phyloP scores from a whole-genome alignment of 257 asterid species.

The Primulina huaijiensis region DNA sequence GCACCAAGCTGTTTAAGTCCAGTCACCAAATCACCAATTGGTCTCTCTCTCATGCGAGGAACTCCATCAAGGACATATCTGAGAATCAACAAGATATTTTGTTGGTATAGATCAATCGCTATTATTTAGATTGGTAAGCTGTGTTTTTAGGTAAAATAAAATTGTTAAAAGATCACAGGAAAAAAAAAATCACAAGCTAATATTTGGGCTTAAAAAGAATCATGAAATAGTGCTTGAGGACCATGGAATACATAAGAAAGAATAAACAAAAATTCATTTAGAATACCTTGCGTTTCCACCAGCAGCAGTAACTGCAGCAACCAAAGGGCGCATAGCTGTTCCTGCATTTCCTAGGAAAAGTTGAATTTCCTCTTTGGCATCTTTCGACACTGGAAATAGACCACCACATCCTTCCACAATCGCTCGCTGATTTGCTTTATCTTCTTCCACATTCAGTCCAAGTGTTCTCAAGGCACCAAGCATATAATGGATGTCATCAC shows the following conservation, averaged over 20 bases:
- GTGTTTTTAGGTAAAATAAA: background rate
- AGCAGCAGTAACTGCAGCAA: slow-evolving; percentile 94
- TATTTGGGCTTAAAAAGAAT: slow-evolving; percentile 7
- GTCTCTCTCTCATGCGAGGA: slow-evolving; percentile 99
- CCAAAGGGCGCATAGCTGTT: slow-evolving; percentile 97
- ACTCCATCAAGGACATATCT: slow-evolving; percentile 97
- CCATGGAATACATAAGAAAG: background rate
- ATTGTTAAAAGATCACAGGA: background rate
- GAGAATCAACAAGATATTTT: slow-evolving; percentile 8
- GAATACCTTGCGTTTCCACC: slow-evolving; percentile 83
- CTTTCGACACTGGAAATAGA: slow-evolving; percentile 73
- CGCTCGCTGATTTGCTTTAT: slow-evolving; percentile 66
- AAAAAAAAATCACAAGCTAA: slow-evolving; percentile 15
- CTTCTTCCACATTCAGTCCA: slow-evolving; percentile 79
- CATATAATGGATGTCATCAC: slow-evolving; percentile 94
- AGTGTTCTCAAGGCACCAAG: slow-evolving; percentile 88
- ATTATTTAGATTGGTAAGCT: too few relatives aligned
- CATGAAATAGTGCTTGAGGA: background rate
- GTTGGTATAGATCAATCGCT: too few relatives aligned
- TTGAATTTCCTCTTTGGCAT: slow-evolving; percentile 68
- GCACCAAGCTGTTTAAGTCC: slow-evolving; percentile 99
- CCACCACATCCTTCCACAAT: slow-evolving; percentile 87
- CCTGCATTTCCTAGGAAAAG: slow-evolving; percentile 99
- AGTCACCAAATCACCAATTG: slow-evolving; percentile 86
- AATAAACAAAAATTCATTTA: background rate